These are phyloP conservation scores for Fusarium algeriense DNA, from an alignment of 2,329 filamentous ascomycete species.

Conservation along the genomic window DNA sequence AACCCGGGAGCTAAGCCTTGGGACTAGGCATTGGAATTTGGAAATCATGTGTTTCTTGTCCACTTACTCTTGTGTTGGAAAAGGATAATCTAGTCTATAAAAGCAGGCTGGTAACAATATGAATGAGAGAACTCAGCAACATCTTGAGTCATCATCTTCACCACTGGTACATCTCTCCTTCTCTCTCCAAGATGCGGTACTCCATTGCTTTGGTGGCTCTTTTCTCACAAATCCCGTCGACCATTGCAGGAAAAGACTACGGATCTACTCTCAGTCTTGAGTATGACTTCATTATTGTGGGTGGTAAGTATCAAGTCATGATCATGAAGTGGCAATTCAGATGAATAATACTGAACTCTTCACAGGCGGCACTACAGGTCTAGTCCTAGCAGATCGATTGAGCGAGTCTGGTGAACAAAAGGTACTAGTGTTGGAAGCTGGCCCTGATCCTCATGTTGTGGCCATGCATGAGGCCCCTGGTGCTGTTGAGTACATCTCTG, in stretches of 20 bases:
- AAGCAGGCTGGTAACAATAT: not conserved
- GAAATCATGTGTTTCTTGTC: not conserved
- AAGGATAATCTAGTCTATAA: not conserved
- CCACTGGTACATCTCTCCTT: accelerated
- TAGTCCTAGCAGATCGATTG: conserved; percentile 15
- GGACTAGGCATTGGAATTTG: too few species aligned
- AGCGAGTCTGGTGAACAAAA: conserved; percentile 20
- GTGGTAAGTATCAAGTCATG: not conserved
- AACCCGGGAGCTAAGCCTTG: too few species aligned
- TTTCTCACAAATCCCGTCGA: not conserved
- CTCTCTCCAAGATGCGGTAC: not conserved
- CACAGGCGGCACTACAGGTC: conserved; percentile 11
- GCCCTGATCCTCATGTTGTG: conserved; percentile 11
- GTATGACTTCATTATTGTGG: conserved; percentile 22
- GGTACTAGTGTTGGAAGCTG: conserved; percentile 13
- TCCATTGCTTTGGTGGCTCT: not conserved
- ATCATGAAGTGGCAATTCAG: accelerated
- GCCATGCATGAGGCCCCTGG: conserved; percentile 11
- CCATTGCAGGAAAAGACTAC: not conserved
- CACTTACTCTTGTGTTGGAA: not conserved
- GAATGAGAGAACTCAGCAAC: not conserved
- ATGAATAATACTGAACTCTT: accelerated
- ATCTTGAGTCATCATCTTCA: not conserved
- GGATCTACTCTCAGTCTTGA: not conserved
- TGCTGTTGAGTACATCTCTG: conserved; percentile 4